Percentiles rank a stretch among this genome's conserved stretches.
Conservation (phyloP, 2,329 filamentous ascomycete species). For the Hypoxylon sp. region DNA sequence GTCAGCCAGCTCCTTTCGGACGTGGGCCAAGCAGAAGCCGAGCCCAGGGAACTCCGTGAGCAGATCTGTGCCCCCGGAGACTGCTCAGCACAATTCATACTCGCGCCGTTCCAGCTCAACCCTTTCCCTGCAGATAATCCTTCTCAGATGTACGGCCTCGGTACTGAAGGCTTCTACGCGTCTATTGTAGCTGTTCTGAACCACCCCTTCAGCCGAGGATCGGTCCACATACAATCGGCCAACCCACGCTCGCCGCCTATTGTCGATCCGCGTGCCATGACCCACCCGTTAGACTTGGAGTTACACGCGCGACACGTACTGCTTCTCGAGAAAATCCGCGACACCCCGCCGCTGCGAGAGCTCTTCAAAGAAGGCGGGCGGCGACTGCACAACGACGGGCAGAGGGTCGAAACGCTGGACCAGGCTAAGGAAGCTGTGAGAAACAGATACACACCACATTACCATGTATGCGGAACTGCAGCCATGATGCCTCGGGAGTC, state of each 20-base stretch:
- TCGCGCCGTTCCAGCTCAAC: conserved; percentile 23
- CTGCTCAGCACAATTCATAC: conserved; percentile 22
- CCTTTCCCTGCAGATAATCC: conserved; percentile 12
- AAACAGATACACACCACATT: conserved; percentile 32
- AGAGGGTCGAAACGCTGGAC: conserved; percentile 40
- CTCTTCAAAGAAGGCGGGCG: conserved; percentile 33
- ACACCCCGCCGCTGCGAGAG: conserved; percentile 19
- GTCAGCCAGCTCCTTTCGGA: conserved; percentile 17
- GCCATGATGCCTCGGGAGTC: conserved; percentile 52
- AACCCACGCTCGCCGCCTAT: conserved; percentile 8
- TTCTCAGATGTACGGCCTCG: conserved; percentile 13
- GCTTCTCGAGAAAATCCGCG: conserved; percentile 27
- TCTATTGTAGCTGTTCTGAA: conserved; percentile 23
- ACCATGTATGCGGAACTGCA: conserved; percentile 47
- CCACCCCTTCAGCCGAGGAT: conserved; percentile 32
- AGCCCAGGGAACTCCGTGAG: conserved; percentile 21
- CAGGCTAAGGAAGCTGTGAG: conserved; percentile 39
- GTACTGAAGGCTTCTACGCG: conserved; percentile 21
- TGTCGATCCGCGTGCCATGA: conserved; percentile 24
- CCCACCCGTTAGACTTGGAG: conserved; percentile 30
- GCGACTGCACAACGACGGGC: conserved; percentile 31
- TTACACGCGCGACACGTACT: conserved; percentile 25
- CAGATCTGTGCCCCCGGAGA: conserved; percentile 22
- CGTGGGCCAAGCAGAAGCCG: conserved; percentile 13
- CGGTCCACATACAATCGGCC: conserved; percentile 25